phyloP scores from a whole-genome alignment of 2,329 filamentous ascomycete species.

The Parastagonospora avenae region DNA sequence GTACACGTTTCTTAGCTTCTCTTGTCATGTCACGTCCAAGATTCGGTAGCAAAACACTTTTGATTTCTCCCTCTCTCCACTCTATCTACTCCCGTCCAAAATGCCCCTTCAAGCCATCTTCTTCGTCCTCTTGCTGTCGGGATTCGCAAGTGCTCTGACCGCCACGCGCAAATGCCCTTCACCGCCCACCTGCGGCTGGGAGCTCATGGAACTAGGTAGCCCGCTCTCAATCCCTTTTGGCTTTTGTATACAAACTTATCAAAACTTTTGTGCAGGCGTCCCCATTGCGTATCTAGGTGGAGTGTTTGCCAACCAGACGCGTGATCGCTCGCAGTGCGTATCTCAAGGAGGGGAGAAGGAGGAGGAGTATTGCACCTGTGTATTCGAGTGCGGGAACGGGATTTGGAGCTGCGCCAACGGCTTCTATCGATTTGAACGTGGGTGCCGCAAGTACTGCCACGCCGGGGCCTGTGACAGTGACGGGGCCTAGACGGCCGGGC shows the following conservation, averaged over 20 bases:
- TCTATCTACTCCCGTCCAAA: neutral
- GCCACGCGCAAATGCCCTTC: neutral
- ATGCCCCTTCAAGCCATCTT: neutral
- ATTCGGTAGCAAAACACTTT: neutral
- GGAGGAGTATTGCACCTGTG: conserved; percentile 17
- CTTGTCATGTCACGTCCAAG: neutral
- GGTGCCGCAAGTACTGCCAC: conserved; percentile 23
- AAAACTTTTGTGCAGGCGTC: conserved; percentile 6
- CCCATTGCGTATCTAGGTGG: conserved; percentile 14
- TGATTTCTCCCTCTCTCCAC: neutral
- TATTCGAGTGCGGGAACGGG: conserved; percentile 24
- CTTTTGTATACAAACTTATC: neutral
- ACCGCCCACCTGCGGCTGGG: conserved; percentile 2
- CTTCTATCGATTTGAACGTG: conserved; percentile 5
- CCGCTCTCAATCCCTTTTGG: neutral
- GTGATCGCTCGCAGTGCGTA: conserved; percentile 16
- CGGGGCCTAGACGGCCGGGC: neutral
- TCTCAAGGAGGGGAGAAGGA: neutral
- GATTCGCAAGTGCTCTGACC: neutral
- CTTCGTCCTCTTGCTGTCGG: neutral
- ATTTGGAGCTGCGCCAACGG: conserved; percentile 12
- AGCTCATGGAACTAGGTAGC: conserved; percentile 6
- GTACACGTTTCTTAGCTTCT: neutral
- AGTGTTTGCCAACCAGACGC: conserved; percentile 15
- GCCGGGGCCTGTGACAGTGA: conserved; percentile 18